Base-by-base conservation (phyloP, 2,329 filamentous ascomycete genomes). In the Trichoderma sp. region DNA sequence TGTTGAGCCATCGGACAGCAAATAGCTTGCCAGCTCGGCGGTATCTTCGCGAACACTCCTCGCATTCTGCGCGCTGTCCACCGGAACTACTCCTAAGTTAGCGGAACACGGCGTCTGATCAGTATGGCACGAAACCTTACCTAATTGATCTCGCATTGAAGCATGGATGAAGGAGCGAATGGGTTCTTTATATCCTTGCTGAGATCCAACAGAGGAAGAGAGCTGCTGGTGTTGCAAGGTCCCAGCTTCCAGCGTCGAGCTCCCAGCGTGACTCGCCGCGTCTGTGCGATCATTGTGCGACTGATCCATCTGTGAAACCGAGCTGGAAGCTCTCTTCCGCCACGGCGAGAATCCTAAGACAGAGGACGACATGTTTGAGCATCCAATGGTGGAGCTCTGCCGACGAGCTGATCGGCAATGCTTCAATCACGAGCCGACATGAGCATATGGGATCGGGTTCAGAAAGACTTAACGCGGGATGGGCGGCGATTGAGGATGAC, bases 21-120 rank as follows among this genome's bases (percentile, higher is more conserved):
- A 92, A 82, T 95, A 95, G 21, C 91, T 94, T 60, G 95, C 95
- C 75, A 98, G 88, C 84, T 97, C 94, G 69, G 95, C 94, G 3
- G 95, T 97, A 81, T 97, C 93, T 84, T 97, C 93, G 78, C 95
- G 93, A 56, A 98, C 93, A 78, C 92, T 93, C 76, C 92, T 91
- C 41, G 94, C 93, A 83, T 94, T 94, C 79, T 94, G 91, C 21
- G 91, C 89, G 79, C 91, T 93, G 81, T 96, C 93, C 84, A 90
- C 81, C 21, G 88, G 88, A 53, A 85, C 88, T 90, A 78, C 59
- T 65, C 63, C 35, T 27, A 53, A 60, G 63, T 76, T 60, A 76
- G 68, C 56, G 8, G 59, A 74, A 63, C 73, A 75, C 31, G 75
- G 38, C 35, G 68, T 59, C 27, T 12, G 27, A n/a, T 11, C n/a